phyloP scores from a whole-genome alignment of 2,329 filamentous ascomycete species.

The Plectosphaerella sp. region DNA sequence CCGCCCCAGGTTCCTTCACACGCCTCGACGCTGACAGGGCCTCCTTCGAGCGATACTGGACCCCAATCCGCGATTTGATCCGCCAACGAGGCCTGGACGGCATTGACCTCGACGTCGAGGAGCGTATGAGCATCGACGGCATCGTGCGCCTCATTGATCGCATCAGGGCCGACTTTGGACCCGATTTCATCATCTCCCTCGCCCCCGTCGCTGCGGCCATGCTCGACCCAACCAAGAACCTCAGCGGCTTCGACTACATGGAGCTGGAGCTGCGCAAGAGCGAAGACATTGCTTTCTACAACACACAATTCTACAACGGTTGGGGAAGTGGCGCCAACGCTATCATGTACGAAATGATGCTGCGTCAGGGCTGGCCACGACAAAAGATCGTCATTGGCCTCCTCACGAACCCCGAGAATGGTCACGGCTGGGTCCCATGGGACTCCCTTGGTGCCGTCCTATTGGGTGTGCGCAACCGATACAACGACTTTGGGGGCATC shows the following conservation, averaged over 20 bases:
- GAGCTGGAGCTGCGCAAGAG: slow-evolving; percentile 66
- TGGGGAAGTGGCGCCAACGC: slow-evolving; percentile 60
- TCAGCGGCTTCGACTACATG: slow-evolving; percentile 80
- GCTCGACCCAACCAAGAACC: slow-evolving; percentile 49
- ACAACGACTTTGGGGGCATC: slow-evolving; percentile 74
- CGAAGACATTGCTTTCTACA: slow-evolving; percentile 75
- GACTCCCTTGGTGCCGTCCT: slow-evolving; percentile 42
- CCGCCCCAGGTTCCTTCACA: slow-evolving; percentile 67
- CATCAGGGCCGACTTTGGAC: slow-evolving; percentile 64
- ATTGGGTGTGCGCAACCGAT: slow-evolving; percentile 36
- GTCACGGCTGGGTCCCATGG: slow-evolving; percentile 46
- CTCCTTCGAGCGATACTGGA: slow-evolving; percentile 71
- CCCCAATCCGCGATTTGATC: slow-evolving; percentile 62
- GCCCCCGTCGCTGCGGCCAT: slow-evolving; percentile 76
- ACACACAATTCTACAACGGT: slow-evolving; percentile 89
- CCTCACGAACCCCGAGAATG: slow-evolving; percentile 74
- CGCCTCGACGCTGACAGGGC: slow-evolving; percentile 51
- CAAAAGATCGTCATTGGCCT: slow-evolving; percentile 74
- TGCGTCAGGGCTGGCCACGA: slow-evolving; percentile 65
- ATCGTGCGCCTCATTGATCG: slow-evolving; percentile 64
- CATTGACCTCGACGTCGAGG: slow-evolving; percentile 76
- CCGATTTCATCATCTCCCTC: slow-evolving; percentile 70
- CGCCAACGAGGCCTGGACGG: slow-evolving; percentile 60
- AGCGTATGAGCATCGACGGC: slow-evolving; percentile 64
- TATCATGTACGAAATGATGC: slow-evolving; percentile 43